Evolutionary conservation across 1,284 basidiomycete species (phyloP).

Genomic region (Mycosarcoma mackinlayi): DNA sequence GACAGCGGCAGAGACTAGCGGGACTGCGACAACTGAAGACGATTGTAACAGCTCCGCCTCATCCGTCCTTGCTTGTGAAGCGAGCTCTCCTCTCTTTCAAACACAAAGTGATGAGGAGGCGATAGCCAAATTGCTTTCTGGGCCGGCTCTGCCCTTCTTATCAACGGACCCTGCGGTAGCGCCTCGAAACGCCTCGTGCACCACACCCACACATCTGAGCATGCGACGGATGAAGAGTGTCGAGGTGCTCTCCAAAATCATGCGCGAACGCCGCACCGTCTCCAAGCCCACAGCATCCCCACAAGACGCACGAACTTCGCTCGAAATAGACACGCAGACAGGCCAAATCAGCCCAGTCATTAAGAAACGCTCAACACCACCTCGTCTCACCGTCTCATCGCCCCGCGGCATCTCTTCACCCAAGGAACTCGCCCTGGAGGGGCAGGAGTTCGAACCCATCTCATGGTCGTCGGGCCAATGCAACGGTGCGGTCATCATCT

Average conservation of each 20-base stretch:
- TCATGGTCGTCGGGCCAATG: conserved; percentile 35
- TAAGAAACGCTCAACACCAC: conserved; percentile 35
- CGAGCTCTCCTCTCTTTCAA: background rate
- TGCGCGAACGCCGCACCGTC: conserved; percentile 30
- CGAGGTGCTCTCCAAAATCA: conserved; percentile 46
- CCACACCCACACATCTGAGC: conserved; percentile 33
- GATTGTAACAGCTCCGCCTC: background rate
- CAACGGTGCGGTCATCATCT: conserved; percentile 19
- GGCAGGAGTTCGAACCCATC: conserved; percentile 42
- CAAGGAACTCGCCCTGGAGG: conserved; percentile 36
- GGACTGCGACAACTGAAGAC: background rate
- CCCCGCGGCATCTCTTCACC: conserved; percentile 49
- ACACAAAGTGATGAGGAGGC: conserved; percentile 11
- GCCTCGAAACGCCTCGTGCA: conserved; percentile 41
- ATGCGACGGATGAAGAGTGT: conserved; percentile 49
- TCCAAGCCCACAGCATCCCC: background rate
- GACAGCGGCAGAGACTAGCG: background rate
- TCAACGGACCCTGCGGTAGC: conserved; percentile 47
- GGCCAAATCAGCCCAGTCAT: conserved; percentile 28
- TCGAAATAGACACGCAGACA: conserved; percentile 10
- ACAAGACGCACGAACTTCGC: background rate
- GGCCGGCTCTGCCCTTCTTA: conserved; percentile 37
- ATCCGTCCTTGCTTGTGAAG: background rate
- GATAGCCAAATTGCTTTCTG: conserved; percentile 25
- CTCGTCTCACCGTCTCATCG: conserved; percentile 42